These are phyloP conservation scores for Evernia prunastri DNA, from an alignment of 495 filamentous ascomycete genomes.

Conservation along the genomic window DNA sequence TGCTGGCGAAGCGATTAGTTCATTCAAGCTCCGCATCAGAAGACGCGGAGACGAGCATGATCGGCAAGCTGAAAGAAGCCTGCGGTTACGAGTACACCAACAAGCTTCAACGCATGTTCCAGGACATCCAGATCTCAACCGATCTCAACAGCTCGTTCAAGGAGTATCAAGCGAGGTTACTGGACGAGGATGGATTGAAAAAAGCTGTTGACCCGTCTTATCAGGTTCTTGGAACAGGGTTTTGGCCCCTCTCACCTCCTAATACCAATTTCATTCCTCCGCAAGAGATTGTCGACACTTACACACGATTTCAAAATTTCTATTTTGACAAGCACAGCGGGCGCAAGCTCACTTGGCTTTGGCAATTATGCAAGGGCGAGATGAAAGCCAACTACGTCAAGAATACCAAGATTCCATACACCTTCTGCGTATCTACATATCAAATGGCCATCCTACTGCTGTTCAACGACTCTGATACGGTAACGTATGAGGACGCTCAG, in stretches of 20 bases:
- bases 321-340: conserved; percentile 95
- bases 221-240: conserved; percentile 88
- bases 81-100: conserved; percentile 99
- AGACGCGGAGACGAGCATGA: conserved; percentile 98
- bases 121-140: conserved; percentile 97
- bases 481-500: conserved; percentile 81
- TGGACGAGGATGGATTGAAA: conserved; percentile 56
- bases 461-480: conserved; percentile 85
- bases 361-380: conserved; percentile 97
- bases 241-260: conserved; percentile 90
- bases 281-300: conserved; percentile 73
- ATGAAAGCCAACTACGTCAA: conserved; percentile 86
- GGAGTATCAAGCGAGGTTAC: conserved; percentile 55
- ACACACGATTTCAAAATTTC: conserved; percentile 81
- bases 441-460: conserved; percentile 96
- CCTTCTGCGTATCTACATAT: conserved; percentile 94
- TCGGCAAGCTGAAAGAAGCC: conserved; percentile 96
- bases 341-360: conserved; percentile 94
- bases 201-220: conserved; percentile 68
- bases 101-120: conserved; percentile 99
- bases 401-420: conserved; percentile 81
- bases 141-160: conserved; percentile 87
- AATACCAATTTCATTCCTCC: conserved; percentile 82
- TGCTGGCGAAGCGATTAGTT: conserved; percentile 90
- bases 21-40: conserved; percentile 91